Evolutionary conservation across 768 basidiomycete genomes (phyloP).

Genomic region (Naematelia encephala): DNA sequence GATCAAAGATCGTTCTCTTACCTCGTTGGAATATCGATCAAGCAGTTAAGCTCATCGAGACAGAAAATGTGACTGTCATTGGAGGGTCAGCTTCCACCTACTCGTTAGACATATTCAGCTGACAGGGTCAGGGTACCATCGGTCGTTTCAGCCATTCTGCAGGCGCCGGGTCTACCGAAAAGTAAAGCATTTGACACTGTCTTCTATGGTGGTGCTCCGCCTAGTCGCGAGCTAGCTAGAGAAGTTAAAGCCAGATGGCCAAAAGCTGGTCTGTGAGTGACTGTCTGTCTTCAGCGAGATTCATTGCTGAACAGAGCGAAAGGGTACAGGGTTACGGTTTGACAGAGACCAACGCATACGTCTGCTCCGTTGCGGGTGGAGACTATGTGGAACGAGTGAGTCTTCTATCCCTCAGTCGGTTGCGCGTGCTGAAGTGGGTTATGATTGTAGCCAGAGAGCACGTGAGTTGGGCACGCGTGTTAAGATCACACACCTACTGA

Average conservation of each 20-base stretch:
- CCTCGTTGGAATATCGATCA: constrained; percentile 33
- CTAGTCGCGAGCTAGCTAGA: constrained; percentile 32
- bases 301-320: not conserved
- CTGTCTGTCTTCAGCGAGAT: no score
- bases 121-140: constrained; percentile 33
- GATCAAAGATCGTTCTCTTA: constrained; percentile 39
- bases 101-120: not conserved
- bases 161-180: constrained; percentile 24
- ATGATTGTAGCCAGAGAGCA: constrained; percentile 40
- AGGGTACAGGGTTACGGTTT: constrained; percentile 46
- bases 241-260: constrained; percentile 42
- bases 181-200: constrained; percentile 33
- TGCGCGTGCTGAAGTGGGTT: not conserved
- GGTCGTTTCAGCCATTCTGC: constrained; percentile 34
- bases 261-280: constrained; percentile 40
- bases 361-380: constrained; percentile 39
- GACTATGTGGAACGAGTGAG: constrained; percentile 38
- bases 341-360: constrained; percentile 46
- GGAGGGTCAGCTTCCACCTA: constrained; percentile 31
- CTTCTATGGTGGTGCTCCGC: constrained; percentile 45
- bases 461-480: constrained; percentile 20
- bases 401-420: not conserved
- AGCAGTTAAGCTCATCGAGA: constrained; percentile 30
- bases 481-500: not conserved
- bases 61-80: constrained; percentile 35